Base-by-base conservation (phyloP, 495 filamentous ascomycete genomes). In the Penicillium subrubescens region DNA sequence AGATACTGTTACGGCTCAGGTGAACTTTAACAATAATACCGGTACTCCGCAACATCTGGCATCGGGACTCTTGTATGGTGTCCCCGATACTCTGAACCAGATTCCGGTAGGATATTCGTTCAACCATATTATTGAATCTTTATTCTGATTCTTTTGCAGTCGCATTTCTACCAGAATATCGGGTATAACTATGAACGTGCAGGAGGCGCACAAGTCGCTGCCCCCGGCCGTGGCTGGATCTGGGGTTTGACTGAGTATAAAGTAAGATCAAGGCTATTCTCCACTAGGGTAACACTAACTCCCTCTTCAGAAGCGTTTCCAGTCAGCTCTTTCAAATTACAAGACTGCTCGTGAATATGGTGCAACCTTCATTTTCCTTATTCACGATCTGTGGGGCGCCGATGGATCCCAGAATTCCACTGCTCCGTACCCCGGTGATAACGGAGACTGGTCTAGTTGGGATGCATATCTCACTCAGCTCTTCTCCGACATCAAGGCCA, bases 11-110 rank as follows among this genome's bases (percentile, higher is more conserved):
- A 48, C 44, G 12, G 44, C 44, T 48, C 44, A 48, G 44, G 44
- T 48, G 21, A 48, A 48, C 19, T 48, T 48, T 21, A 48, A 48
- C 15, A 48, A 48, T 48, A 54, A 54, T n/a, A 54, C 51, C 4
- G 51, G 51, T 6, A 34, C 51, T 12, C 51, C 51, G 51, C 51
- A 54, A 54, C 51, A 54, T 17, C 51, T 54, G 14, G 51, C 51
- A 17, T 54, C 51, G 2, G 51, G 51, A 33, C 25, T 54, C 6
- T 34, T 54, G 14, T 54, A 54, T 34, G 51, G 51, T n/a, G 27
- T 54, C 5, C 51, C 51, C 3, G 51, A 54, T 34, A 54, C 25
- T 11, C 15, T 8, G 27, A 54, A 29, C 27, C 51, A 54, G n/a
- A 54, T 54, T 34, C 51, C 51, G 44, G 44, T 48, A 48, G 11